Evolutionary conservation across 306 rosid species (phyloP).

Genomic region (Acacia crassicarpa): DNA sequence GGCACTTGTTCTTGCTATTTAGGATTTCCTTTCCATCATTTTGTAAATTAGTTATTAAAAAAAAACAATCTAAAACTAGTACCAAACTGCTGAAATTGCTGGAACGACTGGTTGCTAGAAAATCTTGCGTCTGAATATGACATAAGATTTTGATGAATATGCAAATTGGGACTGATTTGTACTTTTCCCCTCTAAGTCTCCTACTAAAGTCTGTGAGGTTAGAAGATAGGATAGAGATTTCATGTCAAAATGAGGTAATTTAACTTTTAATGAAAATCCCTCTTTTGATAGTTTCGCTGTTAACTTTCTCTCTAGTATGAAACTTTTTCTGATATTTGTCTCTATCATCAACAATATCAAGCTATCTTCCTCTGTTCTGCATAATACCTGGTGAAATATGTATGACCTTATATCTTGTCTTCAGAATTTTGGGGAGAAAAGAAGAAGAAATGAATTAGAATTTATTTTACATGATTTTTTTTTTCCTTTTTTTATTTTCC

Average conservation of each 20-base stretch:
- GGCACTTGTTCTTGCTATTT: background rate
- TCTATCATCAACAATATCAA: background rate
- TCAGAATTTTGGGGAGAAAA: background rate
- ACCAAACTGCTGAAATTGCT: background rate
- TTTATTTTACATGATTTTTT: background rate
- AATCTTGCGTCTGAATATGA: background rate
- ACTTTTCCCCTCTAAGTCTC: background rate
- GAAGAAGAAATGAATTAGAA: background rate
- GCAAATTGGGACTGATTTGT: background rate
- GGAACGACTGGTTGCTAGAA: background rate
- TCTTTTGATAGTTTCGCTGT: background rate
- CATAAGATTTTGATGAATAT: background rate
- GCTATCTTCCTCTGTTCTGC: background rate
- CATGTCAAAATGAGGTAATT: conserved; percentile 9
- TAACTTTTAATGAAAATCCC: background rate
- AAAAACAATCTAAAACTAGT: background rate
- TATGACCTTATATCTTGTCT: background rate
- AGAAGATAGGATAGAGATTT: background rate
- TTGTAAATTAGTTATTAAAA: background rate
- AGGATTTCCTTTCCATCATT: conserved; percentile 2
- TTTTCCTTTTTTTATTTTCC: background rate
- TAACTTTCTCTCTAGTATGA: background rate
- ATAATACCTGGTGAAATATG: background rate
- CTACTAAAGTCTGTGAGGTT: background rate
- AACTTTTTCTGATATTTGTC: background rate